Evolutionary conservation across 495 filamentous ascomycete species (phyloP), one percentile per base, ranked within the genome.

Genomic region (Entonaema liquescens): DNA sequence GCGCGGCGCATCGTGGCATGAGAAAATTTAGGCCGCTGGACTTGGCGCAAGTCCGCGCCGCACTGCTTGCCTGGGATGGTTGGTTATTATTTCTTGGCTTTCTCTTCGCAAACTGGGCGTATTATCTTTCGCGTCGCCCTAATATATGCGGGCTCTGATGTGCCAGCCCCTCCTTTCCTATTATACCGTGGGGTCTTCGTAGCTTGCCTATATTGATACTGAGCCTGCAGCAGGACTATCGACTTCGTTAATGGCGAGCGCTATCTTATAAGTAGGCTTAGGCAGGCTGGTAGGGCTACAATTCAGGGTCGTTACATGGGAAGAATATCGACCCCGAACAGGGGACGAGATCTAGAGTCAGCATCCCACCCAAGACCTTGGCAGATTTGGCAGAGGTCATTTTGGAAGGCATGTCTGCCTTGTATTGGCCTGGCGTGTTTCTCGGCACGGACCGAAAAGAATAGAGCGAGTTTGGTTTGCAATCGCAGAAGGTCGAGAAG

Each of bases 311-410:
- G 33, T 40, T 58, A 3, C 31, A 38, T 7, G 38, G 56, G 49
- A 59, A 29, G 11, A 5, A 62, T 47, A 36, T 61, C 60, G 28
- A 67, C 47, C 54, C 63, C 49, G 33, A 47, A 56, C 55, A n/a
- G 44, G 52, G 52, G 40, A 64, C 54, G 49, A 72, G 59, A 72
- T 72, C 69, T 68, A 38, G 47, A 59, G 44, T 53, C 53, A 33
- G 60, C 64, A 65, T 68, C 54, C 64, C 33, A 72, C 70, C 70
- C 65, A 73, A 73, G 65, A 49, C 61, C 70, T 69, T 73, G 70
- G 70, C 65, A 38, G 61, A 52, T 69, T 65, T 69, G 65, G 70
- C 58, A 61, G 61, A 69, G 62, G 61, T 58, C 65, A 68, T 65
- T 31, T 62, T 28, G 0, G 47, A 54, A 62, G 53, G 70, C n/a